These are phyloP conservation scores for Pulchroboletus neoregius DNA, from an alignment of 1,284 basidiomycete genomes.

Conservation along the genomic window DNA sequence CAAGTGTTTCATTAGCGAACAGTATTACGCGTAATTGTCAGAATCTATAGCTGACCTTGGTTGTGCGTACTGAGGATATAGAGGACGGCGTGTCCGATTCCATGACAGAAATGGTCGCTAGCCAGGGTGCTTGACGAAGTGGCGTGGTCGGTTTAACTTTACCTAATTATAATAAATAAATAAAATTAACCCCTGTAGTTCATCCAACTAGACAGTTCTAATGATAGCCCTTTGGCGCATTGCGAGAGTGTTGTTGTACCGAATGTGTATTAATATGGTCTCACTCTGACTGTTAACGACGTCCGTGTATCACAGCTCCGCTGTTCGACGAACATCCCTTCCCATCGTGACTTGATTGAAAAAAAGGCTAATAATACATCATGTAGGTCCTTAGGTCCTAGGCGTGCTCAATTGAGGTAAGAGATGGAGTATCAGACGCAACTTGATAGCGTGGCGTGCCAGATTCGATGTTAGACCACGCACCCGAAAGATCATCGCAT, in stretches of 20 bases:
- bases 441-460: neutral
- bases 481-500: neutral
- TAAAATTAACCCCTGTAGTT: neutral
- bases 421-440: neutral
- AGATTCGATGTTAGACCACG: neutral
- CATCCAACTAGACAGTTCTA: no score
- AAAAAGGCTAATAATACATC: no score
- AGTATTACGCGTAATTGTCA: neutral
- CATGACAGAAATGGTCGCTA: constrained; percentile 7
- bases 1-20: constrained; percentile 2
- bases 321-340: no score
- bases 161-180: neutral
- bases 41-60: constrained; percentile 26
- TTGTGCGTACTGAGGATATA: constrained; percentile 28
- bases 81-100: constrained; percentile 17
- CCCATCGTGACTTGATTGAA: no score
- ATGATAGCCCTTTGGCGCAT: no score
- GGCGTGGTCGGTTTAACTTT: neutral
- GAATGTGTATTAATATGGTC: no score
- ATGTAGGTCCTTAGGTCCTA: no score
- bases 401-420: no score
- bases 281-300: no score
- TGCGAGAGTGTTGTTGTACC: no score
- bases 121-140: neutral
- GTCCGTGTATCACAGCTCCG: no score